phyloP scores from a whole-genome alignment of 2,329 filamentous ascomycete genomes.

The Arthrobotrys megalospora region DNA sequence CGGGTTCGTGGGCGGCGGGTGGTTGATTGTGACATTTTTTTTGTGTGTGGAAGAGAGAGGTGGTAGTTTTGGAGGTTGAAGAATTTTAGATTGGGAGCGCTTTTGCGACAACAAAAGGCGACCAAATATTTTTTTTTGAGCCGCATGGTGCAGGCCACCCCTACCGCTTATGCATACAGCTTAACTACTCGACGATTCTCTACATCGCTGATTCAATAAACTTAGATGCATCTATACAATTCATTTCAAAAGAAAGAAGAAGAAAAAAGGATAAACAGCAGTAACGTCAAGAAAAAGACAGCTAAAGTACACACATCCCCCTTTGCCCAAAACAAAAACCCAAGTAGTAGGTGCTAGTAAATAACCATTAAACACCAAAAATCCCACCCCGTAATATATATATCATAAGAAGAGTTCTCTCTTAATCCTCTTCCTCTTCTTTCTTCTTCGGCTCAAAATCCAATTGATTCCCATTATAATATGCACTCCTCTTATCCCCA shows the following conservation, averaged over 20 bases:
- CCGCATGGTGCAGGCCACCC: neutral
- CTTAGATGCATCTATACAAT: neutral
- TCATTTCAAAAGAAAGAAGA: neutral
- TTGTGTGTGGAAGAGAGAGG: neutral
- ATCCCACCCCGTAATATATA: too few relatives aligned
- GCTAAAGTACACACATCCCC: neutral
- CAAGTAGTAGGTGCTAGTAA: too few relatives aligned
- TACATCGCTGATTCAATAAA: too few relatives aligned
- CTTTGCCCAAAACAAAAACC: neutral
- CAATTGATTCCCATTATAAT: conserved; percentile 58
- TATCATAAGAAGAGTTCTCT: too few relatives aligned
- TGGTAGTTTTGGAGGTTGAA: conserved; percentile 4
- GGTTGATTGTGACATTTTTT: conserved; percentile 29
- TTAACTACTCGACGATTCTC: neutral
- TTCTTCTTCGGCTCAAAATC: conserved; percentile 59
- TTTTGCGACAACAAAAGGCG: conserved; percentile 34
- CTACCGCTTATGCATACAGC: neutral
- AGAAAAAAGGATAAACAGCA: too few relatives aligned
- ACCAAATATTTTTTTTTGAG: conserved; percentile 2
- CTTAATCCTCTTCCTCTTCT: conserved; percentile 4
- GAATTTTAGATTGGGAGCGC: conserved; percentile 2
- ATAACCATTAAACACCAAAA: too few relatives aligned
- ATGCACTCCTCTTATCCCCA: conserved; percentile 54
- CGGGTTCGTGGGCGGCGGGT: conserved; percentile 30
- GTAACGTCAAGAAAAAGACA: neutral